phyloP scores from a whole-genome alignment of 1,284 basidiomycete species.

The Boletus semigastroideus region DNA sequence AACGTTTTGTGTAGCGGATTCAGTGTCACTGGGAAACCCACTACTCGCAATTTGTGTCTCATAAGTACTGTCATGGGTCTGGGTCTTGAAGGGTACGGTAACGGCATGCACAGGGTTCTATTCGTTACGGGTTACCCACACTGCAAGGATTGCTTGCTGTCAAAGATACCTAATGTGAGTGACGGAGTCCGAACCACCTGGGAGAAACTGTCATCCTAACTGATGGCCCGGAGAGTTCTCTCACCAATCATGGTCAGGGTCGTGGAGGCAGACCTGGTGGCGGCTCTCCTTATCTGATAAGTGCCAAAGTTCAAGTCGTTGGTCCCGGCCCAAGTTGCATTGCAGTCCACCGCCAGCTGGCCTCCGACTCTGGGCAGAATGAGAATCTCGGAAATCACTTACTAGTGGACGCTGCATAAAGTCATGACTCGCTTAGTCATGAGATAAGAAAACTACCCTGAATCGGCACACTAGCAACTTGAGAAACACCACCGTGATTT shows the following conservation, averaged over 20 bases:
- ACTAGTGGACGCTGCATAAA: too few species aligned
- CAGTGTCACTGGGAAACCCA: neutral
- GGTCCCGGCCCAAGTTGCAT: too few species aligned
- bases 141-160: neutral
- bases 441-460: too few species aligned
- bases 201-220: neutral
- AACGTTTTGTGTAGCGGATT: neutral
- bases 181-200: conserved; percentile 5
- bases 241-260: neutral
- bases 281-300: neutral
- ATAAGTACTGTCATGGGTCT: neutral
- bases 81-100: neutral
- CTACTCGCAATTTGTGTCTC: neutral
- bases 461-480: too few species aligned
- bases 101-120: conserved; percentile 3
- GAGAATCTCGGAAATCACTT: too few species aligned
- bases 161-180: neutral
- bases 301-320: too few species aligned
- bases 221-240: neutral
- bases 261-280: neutral
- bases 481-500: neutral
- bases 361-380: too few species aligned
- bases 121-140: neutral
- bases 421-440: too few species aligned
- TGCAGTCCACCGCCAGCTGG: too few species aligned